phyloP scores from a whole-genome alignment of 2,329 filamentous ascomycete species.

The Apiospora arundinis region DNA sequence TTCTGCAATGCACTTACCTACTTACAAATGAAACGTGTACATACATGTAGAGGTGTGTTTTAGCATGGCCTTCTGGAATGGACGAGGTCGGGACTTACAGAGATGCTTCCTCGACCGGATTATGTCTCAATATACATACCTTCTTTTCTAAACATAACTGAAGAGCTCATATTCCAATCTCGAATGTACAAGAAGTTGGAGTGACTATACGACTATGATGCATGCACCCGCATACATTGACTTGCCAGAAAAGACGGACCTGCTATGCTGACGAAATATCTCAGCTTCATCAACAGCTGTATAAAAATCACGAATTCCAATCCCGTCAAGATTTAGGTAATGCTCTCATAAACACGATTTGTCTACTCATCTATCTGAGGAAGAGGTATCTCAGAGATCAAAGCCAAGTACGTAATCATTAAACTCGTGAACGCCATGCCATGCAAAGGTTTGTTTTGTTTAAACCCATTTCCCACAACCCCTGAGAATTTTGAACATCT shows the following conservation, averaged over 20 bases:
- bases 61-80: background rate
- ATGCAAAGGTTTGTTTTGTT: conserved; percentile 33
- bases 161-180: background rate
- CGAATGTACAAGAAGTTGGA: background rate
- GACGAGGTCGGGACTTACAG: background rate
- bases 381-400: conserved; percentile 2
- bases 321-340: background rate
- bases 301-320: background rate
- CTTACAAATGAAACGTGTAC: background rate
- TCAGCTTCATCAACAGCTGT: background rate
- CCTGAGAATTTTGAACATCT: conserved; percentile 24
- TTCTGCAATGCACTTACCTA: background rate
- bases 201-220: background rate
- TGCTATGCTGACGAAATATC: background rate
- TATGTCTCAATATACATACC: background rate
- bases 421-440: conserved; percentile 40
- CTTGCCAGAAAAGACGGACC: too few relatives aligned
- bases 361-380: conserved; percentile 18
- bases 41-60: background rate
- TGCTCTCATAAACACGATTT: conserved; percentile 3
- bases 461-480: conserved; percentile 9
- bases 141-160: background rate
- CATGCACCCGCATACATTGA: background rate
- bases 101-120: too few relatives aligned
- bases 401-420: conserved; percentile 20